Percentiles rank a stretch among this genome's conserved stretches.
Evolutionary conservation across 495 filamentous ascomycete genomes (phyloP).

Genomic region (Lasiosphaeria miniovina): DNA sequence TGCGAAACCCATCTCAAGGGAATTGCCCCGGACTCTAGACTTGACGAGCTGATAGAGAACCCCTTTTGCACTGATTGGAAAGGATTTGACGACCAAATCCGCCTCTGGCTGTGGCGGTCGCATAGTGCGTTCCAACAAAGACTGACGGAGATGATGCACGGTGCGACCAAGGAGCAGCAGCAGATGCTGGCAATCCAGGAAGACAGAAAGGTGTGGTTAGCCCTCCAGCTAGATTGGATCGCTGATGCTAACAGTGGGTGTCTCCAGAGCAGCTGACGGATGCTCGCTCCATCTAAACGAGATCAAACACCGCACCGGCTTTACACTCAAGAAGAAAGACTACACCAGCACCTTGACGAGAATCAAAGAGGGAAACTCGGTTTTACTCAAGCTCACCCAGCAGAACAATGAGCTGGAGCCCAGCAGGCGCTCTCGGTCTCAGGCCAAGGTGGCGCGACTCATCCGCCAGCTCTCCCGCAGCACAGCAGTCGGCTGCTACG

Average conservation of each 20-base stretch:
- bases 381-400: conserved; percentile 5
- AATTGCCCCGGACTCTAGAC: conserved; percentile 1
- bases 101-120: conserved; percentile 7
- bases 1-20: conserved; percentile 13
- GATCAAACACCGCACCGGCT: conserved; percentile 4
- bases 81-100: conserved; percentile 4
- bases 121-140: conserved; percentile 7
- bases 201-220: conserved; percentile 2
- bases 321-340: conserved; percentile 11
- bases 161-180: conserved; percentile 5
- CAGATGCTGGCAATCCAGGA: conserved; percentile 1
- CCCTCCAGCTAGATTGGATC: background rate
- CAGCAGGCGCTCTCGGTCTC: conserved; percentile 4
- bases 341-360: conserved; percentile 3
- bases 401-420: conserved; percentile 8
- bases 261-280: conserved; percentile 8
- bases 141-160: conserved; percentile 9
- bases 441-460: conserved; percentile 5
- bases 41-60: conserved; percentile 8
- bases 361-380: conserved; percentile 9
- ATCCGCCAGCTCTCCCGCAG: conserved; percentile 1
- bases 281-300: conserved; percentile 5
- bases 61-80: conserved; percentile 13
- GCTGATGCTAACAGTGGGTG: background rate
- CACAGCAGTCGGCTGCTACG: background rate